Evolutionary conservation across 164 flowering plant species (phyloP), one percentile per base, ranked within the genome.

Genomic region (Piper betle): DNA sequence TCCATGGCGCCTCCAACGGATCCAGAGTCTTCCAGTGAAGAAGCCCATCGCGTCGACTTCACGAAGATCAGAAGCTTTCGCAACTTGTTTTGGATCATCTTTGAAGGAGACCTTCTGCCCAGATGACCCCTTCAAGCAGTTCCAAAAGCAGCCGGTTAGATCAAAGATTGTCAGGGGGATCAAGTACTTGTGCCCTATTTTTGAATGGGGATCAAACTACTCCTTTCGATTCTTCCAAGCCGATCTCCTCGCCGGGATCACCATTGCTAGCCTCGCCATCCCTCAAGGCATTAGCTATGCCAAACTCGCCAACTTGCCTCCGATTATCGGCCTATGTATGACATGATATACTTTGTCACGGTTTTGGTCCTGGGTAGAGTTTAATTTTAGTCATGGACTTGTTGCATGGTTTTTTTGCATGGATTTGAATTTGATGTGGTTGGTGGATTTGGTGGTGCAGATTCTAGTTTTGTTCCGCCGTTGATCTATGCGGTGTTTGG

Each of bases 261-360:
- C 97, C 69, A 91, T 91, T 74, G 93, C 97, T 13, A 84, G 93
- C 71, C 77, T 91, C n/a, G 91, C 93, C 74, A 87, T 87, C 66
- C 97, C 97, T 25, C 95, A 89, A 90, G 97, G 95, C 5, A 90
- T 90, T 38, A 85, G 91, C 53, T 91, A 91, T 71, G 95, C 97
- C 8, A 90, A 90, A 71, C 89, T 90, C 42, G 96, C 96, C 3
- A 81, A 73, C 60, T 72, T 88, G 20, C 88, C 90, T 33, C 90
- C 96, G 16, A 84, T 85, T 33, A 77, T 85, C 2, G 96, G 96
- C 33, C 69, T 79, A 4, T 79, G 82, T 79, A 62, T 70, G 79
- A 58, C 13, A 43, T 53, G n/a, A n/a, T n/a, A n/a, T n/a, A n/a
- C n/a, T n/a, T n/a, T 42, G 11, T n/a, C n/a, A 4, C 43, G 4